Evolutionary conservation across 805 yeast species (phyloP).

Genomic region (Ogataea kodamae): DNA sequence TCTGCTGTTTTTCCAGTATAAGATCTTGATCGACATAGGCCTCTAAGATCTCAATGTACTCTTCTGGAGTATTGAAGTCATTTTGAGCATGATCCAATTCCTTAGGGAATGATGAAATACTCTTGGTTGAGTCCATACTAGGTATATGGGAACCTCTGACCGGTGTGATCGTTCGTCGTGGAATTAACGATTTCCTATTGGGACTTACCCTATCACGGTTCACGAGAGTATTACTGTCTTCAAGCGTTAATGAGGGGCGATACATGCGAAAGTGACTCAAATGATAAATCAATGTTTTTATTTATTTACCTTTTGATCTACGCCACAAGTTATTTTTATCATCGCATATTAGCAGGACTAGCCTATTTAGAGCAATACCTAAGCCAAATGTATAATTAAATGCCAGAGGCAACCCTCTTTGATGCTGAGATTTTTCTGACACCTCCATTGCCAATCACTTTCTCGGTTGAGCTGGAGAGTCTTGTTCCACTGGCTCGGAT

Average conservation of each 20-base stretch:
- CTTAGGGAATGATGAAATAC: slow-evolving; percentile 13
- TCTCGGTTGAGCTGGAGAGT: slow-evolving; percentile 27
- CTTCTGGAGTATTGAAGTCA: slow-evolving; percentile 15
- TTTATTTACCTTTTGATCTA: slow-evolving; percentile 6
- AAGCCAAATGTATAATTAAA: slow-evolving; percentile 7
- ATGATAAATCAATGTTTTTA: slow-evolving; percentile 6
- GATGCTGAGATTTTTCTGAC: slow-evolving; percentile 35
- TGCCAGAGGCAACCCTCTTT: slow-evolving; percentile 23
- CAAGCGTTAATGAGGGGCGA: slow-evolving; percentile 1
- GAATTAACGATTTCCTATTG: slow-evolving; percentile 11
- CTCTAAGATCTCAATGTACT: slow-evolving; percentile 22
- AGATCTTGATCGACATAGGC: slow-evolving; percentile 25
- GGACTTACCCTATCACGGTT: background rate
- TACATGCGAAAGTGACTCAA: slow-evolving; percentile 1
- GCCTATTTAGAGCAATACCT: slow-evolving; percentile 8
- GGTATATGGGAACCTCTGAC: background rate
- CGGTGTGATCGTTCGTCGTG: slow-evolving; percentile 12
- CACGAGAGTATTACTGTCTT: slow-evolving; percentile 1
- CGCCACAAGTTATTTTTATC: too few relatives aligned
- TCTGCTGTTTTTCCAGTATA: slow-evolving; percentile 23
- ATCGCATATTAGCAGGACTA: too few relatives aligned
- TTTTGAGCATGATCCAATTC: background rate
- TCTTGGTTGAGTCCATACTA: slow-evolving; percentile 6
- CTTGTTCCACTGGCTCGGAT: slow-evolving; percentile 22
- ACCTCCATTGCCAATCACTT: slow-evolving; percentile 34